Evolutionary conservation across 257 asterid species (phyloP), one percentile per base, ranked within the genome.

Genomic region (Solanum appendiculatum): DNA sequence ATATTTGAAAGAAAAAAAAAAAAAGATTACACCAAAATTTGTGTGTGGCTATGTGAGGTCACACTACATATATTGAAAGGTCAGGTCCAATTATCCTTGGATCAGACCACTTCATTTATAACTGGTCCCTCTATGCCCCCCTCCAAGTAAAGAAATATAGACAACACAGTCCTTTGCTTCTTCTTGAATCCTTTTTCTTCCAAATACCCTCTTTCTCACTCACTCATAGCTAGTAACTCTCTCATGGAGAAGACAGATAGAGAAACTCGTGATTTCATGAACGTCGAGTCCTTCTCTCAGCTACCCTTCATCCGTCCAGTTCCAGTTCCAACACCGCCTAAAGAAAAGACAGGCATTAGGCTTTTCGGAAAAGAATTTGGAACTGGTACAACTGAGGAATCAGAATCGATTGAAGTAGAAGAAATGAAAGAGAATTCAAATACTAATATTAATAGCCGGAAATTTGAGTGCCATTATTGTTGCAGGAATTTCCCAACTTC

Each of bases 401-500:
- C 91, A 0, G 88, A 85, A 54, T 21, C 88, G 46, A 48, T 39
- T 15, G 90, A 70, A 29, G 36, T 31, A 25, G 66, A 60, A 44
- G 86, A 39, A 36, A 54, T 33, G 15, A 91, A 90, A 39, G 91
- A 89, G 34, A 44, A 36, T 54, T 54, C 63, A 1, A 83, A 80
- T n/a, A 89, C 73, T n/a, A 88, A 39, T 25, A 88, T 48, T 1
- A 92, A 91, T 80, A 89, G 87, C 23, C 29, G 98, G 40, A 94
- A 91, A 85, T 96, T 95, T 86, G 99, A 93, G 80, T 96, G 99
- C 89, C 98, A 96, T 70, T 96, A 94, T 89, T 96, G 98, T 86
- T 92, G 96, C 87, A 87, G 98, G 86, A 94, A 95, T 92, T 96
- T 96, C 92, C 98, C 98, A 0, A 96, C 99, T 13, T 95, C 99